Conservation (phyloP, 208 protist genomes). For the Trypanosoma boissoni region DNA sequence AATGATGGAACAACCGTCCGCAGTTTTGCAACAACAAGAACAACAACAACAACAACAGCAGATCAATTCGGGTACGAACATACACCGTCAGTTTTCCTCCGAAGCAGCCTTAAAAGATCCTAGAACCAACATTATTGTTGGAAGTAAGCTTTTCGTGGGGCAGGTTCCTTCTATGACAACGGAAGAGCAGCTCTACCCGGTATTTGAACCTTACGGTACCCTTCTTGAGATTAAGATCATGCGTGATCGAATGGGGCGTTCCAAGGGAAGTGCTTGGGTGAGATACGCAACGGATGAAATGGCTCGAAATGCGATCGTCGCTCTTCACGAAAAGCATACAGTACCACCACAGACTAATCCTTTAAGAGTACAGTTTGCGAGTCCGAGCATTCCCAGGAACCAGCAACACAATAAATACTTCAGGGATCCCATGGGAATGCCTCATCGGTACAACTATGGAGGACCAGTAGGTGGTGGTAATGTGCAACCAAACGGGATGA, state of each 20-base stretch:
- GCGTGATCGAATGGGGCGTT: conserved; percentile 69
- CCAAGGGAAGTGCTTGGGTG: conserved; percentile 83
- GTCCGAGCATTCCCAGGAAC: conserved; percentile 28
- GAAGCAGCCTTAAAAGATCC: conserved; percentile 3
- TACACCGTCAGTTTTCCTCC: conserved; percentile 10
- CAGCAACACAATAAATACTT: conserved; percentile 15
- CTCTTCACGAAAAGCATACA: conserved; percentile 73
- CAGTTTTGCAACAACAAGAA: conserved; percentile 5
- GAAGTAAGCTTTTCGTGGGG: conserved; percentile 85
- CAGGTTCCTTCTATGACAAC: conserved; percentile 85
- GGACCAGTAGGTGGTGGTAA: conserved; percentile 21
- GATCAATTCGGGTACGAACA: conserved; percentile 12
- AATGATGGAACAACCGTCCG: conserved; percentile 2
- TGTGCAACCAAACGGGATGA: conserved; percentile 7
- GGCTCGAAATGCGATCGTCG: conserved; percentile 59
- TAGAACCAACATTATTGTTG: conserved; percentile 40
- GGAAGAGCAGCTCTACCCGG: conserved; percentile 70
- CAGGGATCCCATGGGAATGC: neutral
- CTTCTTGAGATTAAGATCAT: conserved; percentile 86
- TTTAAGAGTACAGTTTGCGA: conserved; percentile 75
- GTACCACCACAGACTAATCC: conserved; percentile 86
- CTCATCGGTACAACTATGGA: conserved; percentile 13
- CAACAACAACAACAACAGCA: neutral
- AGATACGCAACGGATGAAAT: conserved; percentile 65
- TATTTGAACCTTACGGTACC: conserved; percentile 66